A percentile compares a stretch with the other conserved stretches of the same genome.
Conservation (phyloP, 345 rosid genomes). For the Rhodamnia argentea region DNA sequence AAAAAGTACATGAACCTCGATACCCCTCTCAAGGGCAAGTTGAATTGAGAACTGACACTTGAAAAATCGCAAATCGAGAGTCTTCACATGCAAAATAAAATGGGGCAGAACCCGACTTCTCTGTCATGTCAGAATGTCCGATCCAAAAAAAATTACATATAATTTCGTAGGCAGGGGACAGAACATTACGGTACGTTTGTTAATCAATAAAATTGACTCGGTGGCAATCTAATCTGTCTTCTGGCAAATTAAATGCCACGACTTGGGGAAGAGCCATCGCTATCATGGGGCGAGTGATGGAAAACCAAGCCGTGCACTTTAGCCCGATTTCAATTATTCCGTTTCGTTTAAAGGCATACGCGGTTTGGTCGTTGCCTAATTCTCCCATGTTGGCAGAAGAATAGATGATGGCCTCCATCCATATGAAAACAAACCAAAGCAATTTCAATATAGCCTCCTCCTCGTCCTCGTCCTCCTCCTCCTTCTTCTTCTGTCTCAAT, state of each 20-base stretch:
- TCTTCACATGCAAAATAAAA: not conserved
- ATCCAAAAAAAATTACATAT: not conserved
- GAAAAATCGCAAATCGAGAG: not conserved
- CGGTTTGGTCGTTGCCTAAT: not conserved
- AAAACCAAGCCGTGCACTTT: not conserved
- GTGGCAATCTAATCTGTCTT: not conserved
- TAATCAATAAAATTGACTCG: not conserved
- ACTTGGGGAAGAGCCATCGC: not conserved
- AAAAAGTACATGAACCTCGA: not conserved
- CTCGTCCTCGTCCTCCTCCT: too few species aligned
- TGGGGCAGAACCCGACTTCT: not conserved
- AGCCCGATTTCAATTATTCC: not conserved
- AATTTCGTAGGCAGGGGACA: not conserved
- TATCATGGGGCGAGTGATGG: not conserved
- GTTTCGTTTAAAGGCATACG: not conserved
- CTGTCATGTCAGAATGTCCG: fast-evolving
- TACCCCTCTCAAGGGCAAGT: not conserved
- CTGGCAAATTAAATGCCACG: not conserved
- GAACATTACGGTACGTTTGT: fast-evolving
- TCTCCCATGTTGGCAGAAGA: not conserved
- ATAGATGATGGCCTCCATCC: not conserved
- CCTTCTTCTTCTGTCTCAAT: too few species aligned
- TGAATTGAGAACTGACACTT: not conserved
- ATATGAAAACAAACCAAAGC: not conserved
- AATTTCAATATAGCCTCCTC: not conserved